These are phyloP conservation scores for Pezicula carpinea DNA, from an alignment of 2,329 filamentous ascomycete genomes.

Conservation along the genomic window DNA sequence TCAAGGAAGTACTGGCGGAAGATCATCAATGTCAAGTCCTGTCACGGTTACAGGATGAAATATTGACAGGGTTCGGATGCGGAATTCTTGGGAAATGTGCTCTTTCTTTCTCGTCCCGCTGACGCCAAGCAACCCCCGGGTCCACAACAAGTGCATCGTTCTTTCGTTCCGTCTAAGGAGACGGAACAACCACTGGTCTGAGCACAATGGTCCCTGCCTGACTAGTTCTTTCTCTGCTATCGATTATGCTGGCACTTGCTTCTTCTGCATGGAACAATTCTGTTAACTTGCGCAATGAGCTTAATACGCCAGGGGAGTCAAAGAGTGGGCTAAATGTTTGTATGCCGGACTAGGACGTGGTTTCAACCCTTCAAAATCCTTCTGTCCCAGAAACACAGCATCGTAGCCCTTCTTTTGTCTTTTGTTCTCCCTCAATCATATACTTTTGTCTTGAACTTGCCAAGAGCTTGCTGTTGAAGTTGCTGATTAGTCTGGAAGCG, in stretches of 20 bases:
- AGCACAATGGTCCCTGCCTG: not conserved
- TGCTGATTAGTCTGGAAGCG: not conserved
- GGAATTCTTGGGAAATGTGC: not conserved
- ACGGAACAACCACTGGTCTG: not conserved
- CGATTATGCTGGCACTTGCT: not conserved
- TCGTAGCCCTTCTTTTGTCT: not conserved
- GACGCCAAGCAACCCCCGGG: not conserved
- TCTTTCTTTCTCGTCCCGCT: slow-evolving; percentile 1
- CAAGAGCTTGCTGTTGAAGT: not conserved
- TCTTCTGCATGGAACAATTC: not conserved
- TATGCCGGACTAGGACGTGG: not conserved
- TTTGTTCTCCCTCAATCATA: not conserved
- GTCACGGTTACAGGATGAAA: not conserved
- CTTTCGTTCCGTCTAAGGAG: no score
- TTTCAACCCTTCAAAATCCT: not conserved
- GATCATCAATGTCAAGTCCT: not conserved
- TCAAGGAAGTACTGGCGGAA: not conserved
- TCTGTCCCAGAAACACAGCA: not conserved
- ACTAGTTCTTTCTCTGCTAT: no score
- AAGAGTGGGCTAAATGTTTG: no score
- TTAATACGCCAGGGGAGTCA: not conserved
- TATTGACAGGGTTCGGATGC: not conserved
- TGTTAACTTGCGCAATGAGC: not conserved
- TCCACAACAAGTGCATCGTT: not conserved
- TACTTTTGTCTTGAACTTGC: not conserved